Evolutionary conservation across 2,329 filamentous ascomycete genomes (phyloP), one percentile per base, ranked within the genome.

Genomic region (Cladobotryum protrusum): DNA sequence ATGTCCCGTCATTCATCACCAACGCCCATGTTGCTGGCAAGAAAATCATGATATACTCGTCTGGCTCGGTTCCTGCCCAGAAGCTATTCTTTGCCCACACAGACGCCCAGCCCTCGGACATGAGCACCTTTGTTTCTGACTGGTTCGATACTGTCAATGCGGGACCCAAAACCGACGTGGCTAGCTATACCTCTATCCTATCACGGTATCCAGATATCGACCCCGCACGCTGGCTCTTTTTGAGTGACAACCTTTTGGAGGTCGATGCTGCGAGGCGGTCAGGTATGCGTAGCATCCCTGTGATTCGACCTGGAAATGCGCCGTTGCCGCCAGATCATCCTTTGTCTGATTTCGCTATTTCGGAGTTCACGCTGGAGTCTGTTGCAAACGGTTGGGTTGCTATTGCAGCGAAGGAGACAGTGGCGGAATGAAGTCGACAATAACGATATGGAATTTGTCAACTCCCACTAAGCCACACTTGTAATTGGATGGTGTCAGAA

Each of bases 111-210:
- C 74, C 75, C 15, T 70, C 75, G n/a, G 81, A 89, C 63, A 65
- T 87, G 59, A 78, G 74, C 3, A 69, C 70, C 1, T 65, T 80
- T 49, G 76, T 89, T 52, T 73, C 72, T 41, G 83, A 77, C 57
- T 89, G 82, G 75, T 92, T 89, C 63, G 88, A 93, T 65, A 92
- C 87, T 3, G 79, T 87, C 52, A 92, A 88, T 64, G 87, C 88
- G 32, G 88, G 88, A 1, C 75, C 79, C 49, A 93, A 93, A 72
- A 79, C 76, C 42, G 80, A 89, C 58, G 64, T 69, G 36, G 66
- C 64, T 18, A 91, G 87, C 64, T 93, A 92, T 68, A 66, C 70
- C 57, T 80, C 73, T 59, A 90, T 91, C 57, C 73, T 78, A 43
- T 63, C 63, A 35, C 61, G 59, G 35, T 52, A 62, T 50, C 64